phyloP scores from a whole-genome alignment of 2,329 filamentous ascomycete species.

The Didymella exigua region DNA sequence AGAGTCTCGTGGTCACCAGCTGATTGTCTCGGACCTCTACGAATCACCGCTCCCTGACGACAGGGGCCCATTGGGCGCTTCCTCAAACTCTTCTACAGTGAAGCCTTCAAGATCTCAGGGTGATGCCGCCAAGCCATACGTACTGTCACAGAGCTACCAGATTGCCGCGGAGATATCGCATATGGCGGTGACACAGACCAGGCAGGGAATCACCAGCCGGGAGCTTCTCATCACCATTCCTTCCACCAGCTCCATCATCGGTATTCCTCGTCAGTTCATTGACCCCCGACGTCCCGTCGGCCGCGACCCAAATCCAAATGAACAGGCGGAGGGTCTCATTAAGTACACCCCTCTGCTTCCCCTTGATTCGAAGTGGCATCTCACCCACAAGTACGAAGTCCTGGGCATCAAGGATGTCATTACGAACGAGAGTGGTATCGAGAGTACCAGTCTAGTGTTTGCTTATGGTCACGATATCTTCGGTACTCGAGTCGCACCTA shows the following conservation, averaged over 20 bases:
- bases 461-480: conserved; percentile 90
- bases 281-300: conserved; percentile 87
- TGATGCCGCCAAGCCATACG: conserved; percentile 69
- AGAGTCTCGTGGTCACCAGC: conserved; percentile 78
- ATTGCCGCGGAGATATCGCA: conserved; percentile 78
- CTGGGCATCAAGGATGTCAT: conserved; percentile 75
- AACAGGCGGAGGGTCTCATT: conserved; percentile 82
- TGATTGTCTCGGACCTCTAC: conserved; percentile 86
- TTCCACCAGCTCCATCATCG: conserved; percentile 73
- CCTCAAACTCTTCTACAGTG: conserved; percentile 78
- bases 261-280: conserved; percentile 77
- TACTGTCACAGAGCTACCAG: conserved; percentile 79
- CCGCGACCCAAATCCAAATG: conserved; percentile 78
- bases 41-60: conserved; percentile 85
- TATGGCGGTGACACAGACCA: conserved; percentile 84
- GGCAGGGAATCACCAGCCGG: conserved; percentile 86
- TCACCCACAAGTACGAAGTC: conserved; percentile 84
- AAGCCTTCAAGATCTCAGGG: conserved; percentile 65
- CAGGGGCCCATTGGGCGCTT: conserved; percentile 74
- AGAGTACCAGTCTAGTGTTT: conserved; percentile 90
- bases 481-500: conserved; percentile 83
- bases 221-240: conserved; percentile 81
- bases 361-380: conserved; percentile 78
- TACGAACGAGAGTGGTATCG: conserved; percentile 77
- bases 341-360: conserved; percentile 78